phyloP scores from a whole-genome alignment of 2,329 filamentous ascomycete genomes.

The Ascochyta rabiei region DNA sequence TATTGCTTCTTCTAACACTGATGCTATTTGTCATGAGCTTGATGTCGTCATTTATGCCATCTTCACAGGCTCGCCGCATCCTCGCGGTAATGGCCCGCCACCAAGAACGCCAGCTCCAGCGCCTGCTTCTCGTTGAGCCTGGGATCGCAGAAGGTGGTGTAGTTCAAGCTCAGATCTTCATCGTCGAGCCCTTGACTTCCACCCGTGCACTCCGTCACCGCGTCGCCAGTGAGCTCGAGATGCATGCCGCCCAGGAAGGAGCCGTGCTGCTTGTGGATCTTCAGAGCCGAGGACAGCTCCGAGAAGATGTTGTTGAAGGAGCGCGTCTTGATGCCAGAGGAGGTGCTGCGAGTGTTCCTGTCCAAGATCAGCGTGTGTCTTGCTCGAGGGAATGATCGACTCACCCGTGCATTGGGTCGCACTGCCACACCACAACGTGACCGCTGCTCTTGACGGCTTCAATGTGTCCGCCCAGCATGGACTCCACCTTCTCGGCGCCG shows the following conservation, averaged over 20 bases:
- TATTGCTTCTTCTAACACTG: too few relatives aligned
- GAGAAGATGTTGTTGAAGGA: constrained; percentile 88
- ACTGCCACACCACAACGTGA: constrained; percentile 89
- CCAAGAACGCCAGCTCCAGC: constrained; percentile 89
- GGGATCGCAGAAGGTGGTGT: constrained; percentile 96
- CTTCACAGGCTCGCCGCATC: constrained; percentile 31
- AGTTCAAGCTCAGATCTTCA: constrained; percentile 86
- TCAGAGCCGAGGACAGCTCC: constrained; percentile 82
- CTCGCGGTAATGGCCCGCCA: constrained; percentile 78
- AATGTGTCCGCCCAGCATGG: constrained; percentile 83
- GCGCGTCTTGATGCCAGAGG: constrained; percentile 85
- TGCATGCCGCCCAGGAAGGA: constrained; percentile 94
- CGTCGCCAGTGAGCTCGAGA: constrained; percentile 92
- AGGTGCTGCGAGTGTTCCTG: constrained; percentile 68
- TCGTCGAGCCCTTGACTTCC: constrained; percentile 87
- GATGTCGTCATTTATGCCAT: neutral
- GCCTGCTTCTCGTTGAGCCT: constrained; percentile 97
- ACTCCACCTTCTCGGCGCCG: constrained; percentile 76
- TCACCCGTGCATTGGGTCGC: constrained; percentile 95
- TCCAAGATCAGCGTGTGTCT: constrained; percentile 11
- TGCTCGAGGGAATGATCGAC: constrained; percentile 9
- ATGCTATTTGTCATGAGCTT: neutral
- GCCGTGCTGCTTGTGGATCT: constrained; percentile 80
- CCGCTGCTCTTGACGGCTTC: constrained; percentile 82
- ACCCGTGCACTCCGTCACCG: constrained; percentile 93